phyloP scores from a whole-genome alignment of 129 eudicot genomes.

The Arctium lappa region DNA sequence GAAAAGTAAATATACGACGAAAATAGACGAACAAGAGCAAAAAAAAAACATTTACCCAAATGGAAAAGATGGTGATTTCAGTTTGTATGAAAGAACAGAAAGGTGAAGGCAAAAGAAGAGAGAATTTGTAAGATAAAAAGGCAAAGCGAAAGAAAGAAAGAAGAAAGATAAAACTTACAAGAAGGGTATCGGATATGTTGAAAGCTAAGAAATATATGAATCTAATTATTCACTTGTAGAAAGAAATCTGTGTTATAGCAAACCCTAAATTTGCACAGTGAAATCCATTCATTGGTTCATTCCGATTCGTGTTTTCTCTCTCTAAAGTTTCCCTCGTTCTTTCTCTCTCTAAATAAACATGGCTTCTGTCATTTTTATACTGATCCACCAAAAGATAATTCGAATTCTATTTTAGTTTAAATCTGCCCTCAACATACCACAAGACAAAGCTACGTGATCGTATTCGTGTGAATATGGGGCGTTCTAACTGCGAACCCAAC shows the following conservation, averaged over 20 bases:
- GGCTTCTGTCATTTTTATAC: constrained; percentile 19
- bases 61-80: neutral
- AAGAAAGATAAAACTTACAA: constrained; percentile 50
- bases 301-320: neutral
- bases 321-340: neutral
- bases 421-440: neutral
- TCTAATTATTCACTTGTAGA: neutral
- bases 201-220: constrained; percentile 4
- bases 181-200: constrained; percentile 46
- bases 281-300: constrained; percentile 2
- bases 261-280: constrained; percentile 9
- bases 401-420: neutral
- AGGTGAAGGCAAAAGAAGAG: neutral
- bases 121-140: constrained; percentile 13
- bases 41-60: neutral
- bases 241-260: neutral
- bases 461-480: neutral
- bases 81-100: neutral
- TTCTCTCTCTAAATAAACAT: neutral
- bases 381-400: neutral
- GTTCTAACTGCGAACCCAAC: neutral
- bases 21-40: neutral
- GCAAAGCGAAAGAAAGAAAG: constrained; percentile 15
- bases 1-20: neutral
- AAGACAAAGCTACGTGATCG: neutral